phyloP scores from a whole-genome alignment of 2,329 filamentous ascomycete genomes.

The Aspergillus sp. region DNA sequence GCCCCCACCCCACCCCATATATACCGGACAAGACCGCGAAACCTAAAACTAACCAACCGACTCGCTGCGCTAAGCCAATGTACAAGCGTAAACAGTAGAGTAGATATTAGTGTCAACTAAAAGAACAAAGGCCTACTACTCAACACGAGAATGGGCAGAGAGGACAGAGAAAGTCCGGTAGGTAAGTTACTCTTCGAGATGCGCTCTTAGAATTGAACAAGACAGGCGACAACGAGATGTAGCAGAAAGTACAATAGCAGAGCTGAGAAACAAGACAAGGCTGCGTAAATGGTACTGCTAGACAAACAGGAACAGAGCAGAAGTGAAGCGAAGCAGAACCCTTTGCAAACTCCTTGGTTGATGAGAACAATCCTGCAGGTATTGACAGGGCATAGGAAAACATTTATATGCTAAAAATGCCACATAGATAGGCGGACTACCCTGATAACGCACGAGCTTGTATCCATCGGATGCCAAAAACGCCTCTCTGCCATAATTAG shows the following conservation, averaged over 20 bases:
- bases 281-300: neutral
- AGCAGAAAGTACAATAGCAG: neutral
- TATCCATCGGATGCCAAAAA: conserved; percentile 18
- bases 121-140: neutral
- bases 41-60: neutral
- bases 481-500: conserved; percentile 18
- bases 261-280: neutral
- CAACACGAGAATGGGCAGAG: neutral
- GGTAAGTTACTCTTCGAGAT: too few relatives aligned
- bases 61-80: neutral
- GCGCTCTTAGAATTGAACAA: neutral
- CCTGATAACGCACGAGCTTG: conserved; percentile 12
- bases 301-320: neutral
- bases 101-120: neutral
- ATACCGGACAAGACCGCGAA: neutral
- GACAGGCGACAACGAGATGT: neutral
- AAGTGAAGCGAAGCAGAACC: conserved; percentile 8
- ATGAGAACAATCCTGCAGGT: conserved; percentile 15
- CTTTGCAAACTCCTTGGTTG: conserved; percentile 19
- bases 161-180: neutral
- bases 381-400: conserved; percentile 16
- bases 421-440: conserved; percentile 11
- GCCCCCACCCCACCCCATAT: neutral
- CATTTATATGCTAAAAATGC: conserved; percentile 21
- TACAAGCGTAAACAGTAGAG: neutral